Base-by-base conservation (phyloP, 345 rosid genomes). In the Hirschfeldia incana region DNA sequence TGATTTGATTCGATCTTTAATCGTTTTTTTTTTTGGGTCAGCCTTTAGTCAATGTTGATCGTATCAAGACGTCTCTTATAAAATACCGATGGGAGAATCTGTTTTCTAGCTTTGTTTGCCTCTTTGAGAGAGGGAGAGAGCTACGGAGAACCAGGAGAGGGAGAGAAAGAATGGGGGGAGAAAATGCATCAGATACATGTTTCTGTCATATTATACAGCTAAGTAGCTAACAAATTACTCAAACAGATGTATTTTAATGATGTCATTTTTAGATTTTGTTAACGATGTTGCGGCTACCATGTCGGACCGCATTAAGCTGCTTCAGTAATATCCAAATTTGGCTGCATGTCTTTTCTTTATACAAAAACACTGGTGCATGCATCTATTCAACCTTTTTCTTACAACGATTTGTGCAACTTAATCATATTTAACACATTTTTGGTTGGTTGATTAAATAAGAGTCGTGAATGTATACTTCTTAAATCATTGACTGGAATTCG, bases 301-400 rank as follows among this genome's bases (percentile, higher is more conserved):
- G 70, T 64, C 70, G 26, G 51, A 34, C 63, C 63, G 70, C 51
- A 74, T 64, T 64, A 74, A 3, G 51, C 70, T 63, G 21, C 76
- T 73, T 73, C 59, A 63, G 36, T 67, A 73, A 55, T 67, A 73
- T 73, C 51, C 63, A 74, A 49, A 74, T 34, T 74, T 64, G 51
- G 63, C 37, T 64, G 77, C 77, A 74, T 74, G 70, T 49, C 69
- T 6, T 33, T 62, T 33, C 39, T 30, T 2, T 13, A 21, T 9
- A 49, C 13, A 8, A 27, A 59, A 59, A 26, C 12, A 58, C 63
- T 9, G 32, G 63, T 58, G 62, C 6, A 53, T 49, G 57, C 4
- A 49, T 51, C 6, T 51, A 15, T 51, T 21, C 58, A 51, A 51
- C 58, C 21, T 21, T 21, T 21, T 21, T 21, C 21, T 21, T 21